Base-by-base conservation (phyloP, 164 flowering plant genomes). In the Cinnamomum chago region DNA sequence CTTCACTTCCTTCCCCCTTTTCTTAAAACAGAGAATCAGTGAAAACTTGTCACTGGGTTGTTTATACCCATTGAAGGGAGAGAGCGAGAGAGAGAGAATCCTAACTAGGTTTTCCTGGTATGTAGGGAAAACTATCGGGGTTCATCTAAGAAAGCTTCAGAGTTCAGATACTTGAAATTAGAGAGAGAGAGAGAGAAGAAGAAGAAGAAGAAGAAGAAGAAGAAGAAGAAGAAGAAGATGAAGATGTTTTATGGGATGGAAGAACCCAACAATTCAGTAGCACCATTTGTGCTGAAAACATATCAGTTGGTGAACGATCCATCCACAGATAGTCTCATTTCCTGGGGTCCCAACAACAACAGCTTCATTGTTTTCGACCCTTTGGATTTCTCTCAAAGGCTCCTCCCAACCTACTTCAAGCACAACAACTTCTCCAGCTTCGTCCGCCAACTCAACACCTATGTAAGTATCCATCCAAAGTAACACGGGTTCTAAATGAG, bases 381-480 rank as follows among this genome's bases (percentile, higher is more conserved):
- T 20, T 66, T 88, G 1, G 88, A 86, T 65, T 89, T 94, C 81
- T 89, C 97, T 0, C 88, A 83, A 67, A 28, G 76, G 52, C 74
- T 94, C 76, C 74, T 94, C 22, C 96, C 98, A 1, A 82, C 82
- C 13, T 89, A 86, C 71, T 94, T 94, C 90, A 92, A 91, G 85
- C 98, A 94, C 90, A 90, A 89, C 83, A 94, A 94, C 64, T 94
- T 94, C 91, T 91, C 97, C 64, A 91, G 96, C 87, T 93, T 93
- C 73, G 89, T 93, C 73, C 94, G 98, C 1, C 98, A 93, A 78
- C 91, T 94, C 84, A 94, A 94, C 75, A 94, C 97, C 40, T 94
- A 94, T 62, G 97, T 94, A 28, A 87, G 92, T 84, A 27, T 30
- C 52, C 1, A 13, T 71, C 20, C 20, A 15, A 17, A 40, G 10